Percentiles rank a stretch among this genome's conserved stretches.
These are phyloP conservation scores for Monilinia laxa DNA, from an alignment of 2,329 filamentous ascomycete genomes.

Conservation along the genomic window DNA sequence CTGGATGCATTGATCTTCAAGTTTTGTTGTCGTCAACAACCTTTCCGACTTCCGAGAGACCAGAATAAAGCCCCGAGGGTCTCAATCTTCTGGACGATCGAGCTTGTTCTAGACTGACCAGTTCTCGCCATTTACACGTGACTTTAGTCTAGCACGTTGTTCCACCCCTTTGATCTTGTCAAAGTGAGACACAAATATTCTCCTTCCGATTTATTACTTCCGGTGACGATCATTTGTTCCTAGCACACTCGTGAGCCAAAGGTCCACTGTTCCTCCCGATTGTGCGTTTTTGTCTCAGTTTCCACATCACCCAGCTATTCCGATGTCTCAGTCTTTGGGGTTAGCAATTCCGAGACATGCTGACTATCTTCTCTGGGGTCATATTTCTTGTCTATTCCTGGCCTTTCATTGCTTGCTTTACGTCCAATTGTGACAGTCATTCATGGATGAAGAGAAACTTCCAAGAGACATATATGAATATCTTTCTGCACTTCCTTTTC, in stretches of 20 bases:
- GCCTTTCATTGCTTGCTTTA: background rate
- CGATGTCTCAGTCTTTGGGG: slow-evolving; percentile 13
- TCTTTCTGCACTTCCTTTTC: background rate
- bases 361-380: background rate
- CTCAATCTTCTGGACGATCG: background rate
- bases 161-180: slow-evolving; percentile 1
- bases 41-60: background rate
- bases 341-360: slow-evolving; percentile 19
- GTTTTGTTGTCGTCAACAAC: background rate
- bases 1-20: background rate
- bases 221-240: slow-evolving; percentile 7
- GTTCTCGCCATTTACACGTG: background rate
- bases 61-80: background rate
- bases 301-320: background rate
- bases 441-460: slow-evolving; percentile 13
- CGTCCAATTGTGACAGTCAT: background rate
- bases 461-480: slow-evolving; percentile 12
- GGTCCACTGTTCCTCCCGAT: slow-evolving; percentile 22
- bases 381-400: background rate
- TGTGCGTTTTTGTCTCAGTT: slow-evolving; percentile 21
- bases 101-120: background rate
- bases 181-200: slow-evolving; percentile 22
- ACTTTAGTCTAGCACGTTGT: slow-evolving; percentile 1
- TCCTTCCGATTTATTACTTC: slow-evolving; percentile 23
- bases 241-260: slow-evolving; percentile 20